Percentiles rank a stretch among this genome's conserved stretches.
Evolutionary conservation across 2,329 filamentous ascomycete species (phyloP).

Genomic region (Fusarium udum): DNA sequence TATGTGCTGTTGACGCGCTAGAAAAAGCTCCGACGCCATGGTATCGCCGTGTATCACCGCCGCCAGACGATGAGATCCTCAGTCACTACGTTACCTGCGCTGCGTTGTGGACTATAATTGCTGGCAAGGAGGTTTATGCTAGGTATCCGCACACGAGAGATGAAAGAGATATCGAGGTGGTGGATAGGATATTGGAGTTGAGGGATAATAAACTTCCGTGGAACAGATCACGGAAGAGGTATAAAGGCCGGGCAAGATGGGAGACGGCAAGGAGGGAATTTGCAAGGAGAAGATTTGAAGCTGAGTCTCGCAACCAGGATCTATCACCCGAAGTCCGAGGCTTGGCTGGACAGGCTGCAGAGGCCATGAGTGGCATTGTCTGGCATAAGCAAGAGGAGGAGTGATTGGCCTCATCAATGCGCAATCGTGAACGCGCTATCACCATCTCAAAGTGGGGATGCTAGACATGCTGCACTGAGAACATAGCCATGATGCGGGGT

Average conservation of each 20-base stretch:
- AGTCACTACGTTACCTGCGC: not conserved
- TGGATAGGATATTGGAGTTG: not conserved
- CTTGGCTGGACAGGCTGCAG: not conserved
- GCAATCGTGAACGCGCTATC: not conserved
- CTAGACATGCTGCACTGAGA: not conserved
- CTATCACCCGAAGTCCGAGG: not conserved
- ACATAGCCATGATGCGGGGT: not conserved
- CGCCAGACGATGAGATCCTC: not conserved
- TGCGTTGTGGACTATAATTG: not conserved
- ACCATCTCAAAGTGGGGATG: not conserved
- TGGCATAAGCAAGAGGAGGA: not conserved
- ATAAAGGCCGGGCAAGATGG: constrained; percentile 4
- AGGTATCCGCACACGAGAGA: not conserved
- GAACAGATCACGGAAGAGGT: not conserved
- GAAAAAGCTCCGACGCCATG: not conserved
- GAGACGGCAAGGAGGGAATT: constrained; percentile 15
- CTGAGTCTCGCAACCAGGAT: not conserved
- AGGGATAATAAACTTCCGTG: not conserved
- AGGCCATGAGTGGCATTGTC: not conserved
- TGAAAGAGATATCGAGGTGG: not conserved
- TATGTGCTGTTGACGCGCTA: rapidly evolving
- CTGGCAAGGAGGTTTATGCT: not conserved
- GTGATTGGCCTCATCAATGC: rapidly evolving
- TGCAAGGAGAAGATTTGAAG: not conserved
- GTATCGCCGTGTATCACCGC: not conserved